Percentiles rank a stretch among this genome's conserved stretches.
Evolutionary conservation across 2,329 filamentous ascomycete genomes (phyloP).

Genomic region (Claviceps pazoutovae): DNA sequence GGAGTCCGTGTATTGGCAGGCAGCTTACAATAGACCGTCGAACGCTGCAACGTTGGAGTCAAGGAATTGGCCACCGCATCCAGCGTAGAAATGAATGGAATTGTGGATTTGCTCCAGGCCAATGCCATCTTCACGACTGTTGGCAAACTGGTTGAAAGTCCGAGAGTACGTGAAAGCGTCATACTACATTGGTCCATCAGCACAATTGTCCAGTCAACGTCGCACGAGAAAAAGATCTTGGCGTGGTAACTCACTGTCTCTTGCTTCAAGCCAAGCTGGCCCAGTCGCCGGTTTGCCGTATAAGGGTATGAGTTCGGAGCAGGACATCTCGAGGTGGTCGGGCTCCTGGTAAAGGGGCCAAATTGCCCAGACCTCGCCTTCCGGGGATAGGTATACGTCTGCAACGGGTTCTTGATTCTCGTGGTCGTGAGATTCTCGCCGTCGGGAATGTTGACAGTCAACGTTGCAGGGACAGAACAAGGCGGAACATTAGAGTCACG

Average conservation of each 20-base stretch:
- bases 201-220: not conserved
- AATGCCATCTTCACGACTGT: conserved; percentile 19
- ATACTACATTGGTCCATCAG: conserved; percentile 18
- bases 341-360: conserved; percentile 14
- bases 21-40: conserved; percentile 29
- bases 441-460: conserved; percentile 27
- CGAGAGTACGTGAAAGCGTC: conserved; percentile 24
- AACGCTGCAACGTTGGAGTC: conserved; percentile 27
- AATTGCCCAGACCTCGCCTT: conserved; percentile 24
- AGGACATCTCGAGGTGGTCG: conserved; percentile 26
- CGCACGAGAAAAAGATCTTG: not conserved
- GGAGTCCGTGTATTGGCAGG: too few relatives aligned
- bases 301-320: conserved; percentile 24
- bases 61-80: conserved; percentile 28
- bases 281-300: conserved; percentile 23
- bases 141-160: conserved; percentile 22
- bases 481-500: conserved; percentile 26
- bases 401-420: conserved; percentile 36
- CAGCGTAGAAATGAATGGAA: conserved; percentile 25
- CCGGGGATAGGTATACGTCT: conserved; percentile 34
- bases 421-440: conserved; percentile 16
- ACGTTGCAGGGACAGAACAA: conserved; percentile 20
- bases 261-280: conserved; percentile 21
- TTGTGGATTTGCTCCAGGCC: conserved; percentile 32
- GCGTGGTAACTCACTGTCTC: conserved; percentile 23